These are phyloP conservation scores for Steccherinum ochraceum DNA, from an alignment of 768 basidiomycete genomes.

Conservation along the genomic window DNA sequence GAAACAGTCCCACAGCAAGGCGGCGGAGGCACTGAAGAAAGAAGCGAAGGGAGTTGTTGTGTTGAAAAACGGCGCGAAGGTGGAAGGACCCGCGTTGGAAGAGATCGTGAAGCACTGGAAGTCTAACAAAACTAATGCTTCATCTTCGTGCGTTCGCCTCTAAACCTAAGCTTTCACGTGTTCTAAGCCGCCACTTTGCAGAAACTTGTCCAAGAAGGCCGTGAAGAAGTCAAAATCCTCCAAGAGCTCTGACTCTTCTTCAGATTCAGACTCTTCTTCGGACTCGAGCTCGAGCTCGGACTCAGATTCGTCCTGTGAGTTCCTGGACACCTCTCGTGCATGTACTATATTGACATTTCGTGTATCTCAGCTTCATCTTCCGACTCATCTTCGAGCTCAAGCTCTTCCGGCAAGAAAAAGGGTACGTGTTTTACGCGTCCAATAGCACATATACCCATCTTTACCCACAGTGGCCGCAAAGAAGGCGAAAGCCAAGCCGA, in stretches of 20 bases:
- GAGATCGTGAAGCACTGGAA: slow-evolving; percentile 67
- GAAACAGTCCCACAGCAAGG: slow-evolving; percentile 60
- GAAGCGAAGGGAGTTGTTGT: slow-evolving; percentile 59
- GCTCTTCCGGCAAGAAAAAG: slow-evolving; percentile 3
- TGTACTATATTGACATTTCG: too few relatives aligned
- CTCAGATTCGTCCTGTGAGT: slow-evolving; percentile 21
- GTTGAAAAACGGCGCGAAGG: slow-evolving; percentile 46
- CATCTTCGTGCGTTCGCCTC: neutral
- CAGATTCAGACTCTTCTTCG: slow-evolving; percentile 22
- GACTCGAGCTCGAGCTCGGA: slow-evolving; percentile 17
- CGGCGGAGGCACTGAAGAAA: slow-evolving; percentile 68
- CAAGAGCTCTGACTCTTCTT: slow-evolving; percentile 3
- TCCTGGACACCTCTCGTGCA: slow-evolving; percentile 6
- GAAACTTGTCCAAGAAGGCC: neutral
- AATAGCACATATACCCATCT: neutral
- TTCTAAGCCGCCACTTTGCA: neutral
- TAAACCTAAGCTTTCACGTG: neutral
- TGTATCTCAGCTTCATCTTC: slow-evolving; percentile 8
- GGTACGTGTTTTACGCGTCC: neutral
- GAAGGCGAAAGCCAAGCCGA: neutral
- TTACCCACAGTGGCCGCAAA: neutral
- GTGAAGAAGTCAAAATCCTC: neutral
- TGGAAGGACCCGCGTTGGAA: slow-evolving; percentile 51
- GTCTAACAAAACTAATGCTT: neutral
- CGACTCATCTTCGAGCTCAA: slow-evolving; percentile 12